Evolutionary conservation across 305 asterid species (phyloP).

Genomic region (Fraxinus ornus): DNA sequence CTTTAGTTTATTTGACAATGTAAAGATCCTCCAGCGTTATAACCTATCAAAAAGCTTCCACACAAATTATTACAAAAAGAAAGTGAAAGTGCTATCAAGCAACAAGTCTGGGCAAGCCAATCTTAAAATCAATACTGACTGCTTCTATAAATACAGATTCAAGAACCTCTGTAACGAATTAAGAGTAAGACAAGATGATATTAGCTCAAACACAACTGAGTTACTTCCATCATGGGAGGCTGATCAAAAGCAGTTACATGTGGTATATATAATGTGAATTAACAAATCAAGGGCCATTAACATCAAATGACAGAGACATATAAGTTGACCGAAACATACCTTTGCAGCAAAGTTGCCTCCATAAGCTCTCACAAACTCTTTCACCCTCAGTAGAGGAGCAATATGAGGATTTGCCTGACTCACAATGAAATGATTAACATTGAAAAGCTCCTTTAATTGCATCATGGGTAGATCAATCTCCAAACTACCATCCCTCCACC

Average conservation of each 20-base stretch:
- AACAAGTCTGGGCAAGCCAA: neutral
- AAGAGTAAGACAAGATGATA: neutral
- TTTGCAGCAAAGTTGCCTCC: slow-evolving; percentile 96
- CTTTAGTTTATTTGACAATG: neutral
- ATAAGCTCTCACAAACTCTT: slow-evolving; percentile 78
- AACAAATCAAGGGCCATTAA: neutral
- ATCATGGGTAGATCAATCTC: slow-evolving; percentile 96
- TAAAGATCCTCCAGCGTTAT: neutral
- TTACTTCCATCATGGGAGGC: neutral
- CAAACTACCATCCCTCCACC: slow-evolving; percentile 99
- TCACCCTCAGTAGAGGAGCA: slow-evolving; percentile 77
- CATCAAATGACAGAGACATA: neutral
- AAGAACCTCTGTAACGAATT: neutral
- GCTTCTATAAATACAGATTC: neutral
- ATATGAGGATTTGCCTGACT: slow-evolving; percentile 97
- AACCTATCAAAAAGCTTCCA: neutral
- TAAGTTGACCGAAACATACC: slow-evolving; percentile 39
- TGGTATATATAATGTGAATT: neutral
- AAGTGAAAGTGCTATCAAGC: neutral
- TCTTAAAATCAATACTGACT: neutral
- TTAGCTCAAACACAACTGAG: neutral
- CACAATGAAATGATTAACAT: slow-evolving; percentile 92
- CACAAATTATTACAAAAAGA: neutral
- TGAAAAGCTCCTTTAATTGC: slow-evolving; percentile 93
- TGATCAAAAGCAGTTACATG: neutral